phyloP scores from a whole-genome alignment of 257 asterid genomes.

The Craterostigma plantagineum region DNA sequence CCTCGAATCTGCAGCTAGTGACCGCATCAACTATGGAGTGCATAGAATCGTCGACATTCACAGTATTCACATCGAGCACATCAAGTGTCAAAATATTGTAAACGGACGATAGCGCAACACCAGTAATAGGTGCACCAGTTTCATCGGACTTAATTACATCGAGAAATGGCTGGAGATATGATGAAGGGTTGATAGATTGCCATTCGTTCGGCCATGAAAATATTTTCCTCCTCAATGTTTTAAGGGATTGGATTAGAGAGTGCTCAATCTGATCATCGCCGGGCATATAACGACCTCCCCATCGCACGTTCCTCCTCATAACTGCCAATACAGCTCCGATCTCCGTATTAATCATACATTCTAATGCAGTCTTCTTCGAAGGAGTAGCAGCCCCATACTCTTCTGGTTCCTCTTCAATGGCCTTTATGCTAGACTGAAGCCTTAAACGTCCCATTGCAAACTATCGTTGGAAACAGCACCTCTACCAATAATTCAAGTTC shows the following conservation, averaged over 20 bases:
- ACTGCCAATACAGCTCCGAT: conserved; percentile 89
- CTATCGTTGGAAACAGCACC: too few relatives aligned
- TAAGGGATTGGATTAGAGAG: conserved; percentile 79
- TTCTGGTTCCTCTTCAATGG: conserved; percentile 95
- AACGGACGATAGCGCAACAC: conserved; percentile 81
- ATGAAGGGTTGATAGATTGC: conserved; percentile 58
- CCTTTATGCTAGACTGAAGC: conserved; percentile 65
- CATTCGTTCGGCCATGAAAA: conserved; percentile 75
- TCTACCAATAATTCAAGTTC: too few relatives aligned
- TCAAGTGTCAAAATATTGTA: conserved; percentile 83
- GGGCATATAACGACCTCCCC: conserved; percentile 95
- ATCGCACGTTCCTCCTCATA: conserved; percentile 95
- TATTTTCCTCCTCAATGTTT: conserved; percentile 61
- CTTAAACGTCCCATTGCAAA: conserved; percentile 64
- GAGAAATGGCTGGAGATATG: conserved; percentile 91
- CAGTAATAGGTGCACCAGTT: conserved; percentile 88
- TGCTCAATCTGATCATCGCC: conserved; percentile 96
- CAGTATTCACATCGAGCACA: conserved; percentile 52
- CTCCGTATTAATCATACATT: conserved; percentile 78
- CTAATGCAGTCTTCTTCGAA: conserved; percentile 47
- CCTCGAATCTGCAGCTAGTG: conserved; percentile 94
- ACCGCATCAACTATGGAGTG: conserved; percentile 85
- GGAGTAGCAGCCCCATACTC: conserved; percentile 52
- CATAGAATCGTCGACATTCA: conserved; percentile 74
- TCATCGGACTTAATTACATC: conserved; percentile 91